Base-by-base conservation (phyloP, 1,284 basidiomycete species). In the Xerocomus subilludens region DNA sequence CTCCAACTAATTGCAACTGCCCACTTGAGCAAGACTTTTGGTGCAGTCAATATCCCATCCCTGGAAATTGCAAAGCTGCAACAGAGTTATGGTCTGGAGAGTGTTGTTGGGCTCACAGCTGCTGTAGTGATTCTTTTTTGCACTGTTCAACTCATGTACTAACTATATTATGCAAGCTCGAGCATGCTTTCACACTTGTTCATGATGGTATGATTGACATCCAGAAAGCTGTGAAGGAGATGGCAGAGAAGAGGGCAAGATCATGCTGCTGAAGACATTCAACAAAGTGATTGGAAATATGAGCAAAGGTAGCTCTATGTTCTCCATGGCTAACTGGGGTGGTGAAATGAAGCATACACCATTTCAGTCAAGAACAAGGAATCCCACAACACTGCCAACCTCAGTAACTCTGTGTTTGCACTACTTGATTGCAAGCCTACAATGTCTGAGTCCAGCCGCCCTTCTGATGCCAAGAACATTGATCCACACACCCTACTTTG, bases 241-340 rank as follows among this genome's bases (percentile, higher is more conserved):
- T 76, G 68, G 65, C 35, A 2, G 63, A 75, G 16, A 71, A 70
- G 49, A 69, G 71, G 27, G 58, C 68, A 78, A 78, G 60, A 62
- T 76, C 60, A 78, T 21, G 4, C 47, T 78, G 35, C 72, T 56
- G 3, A 78, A 74, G 56, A 73, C 63, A 1, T 63, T 78, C 58
- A 78, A 78, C 58, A 73, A 74, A 53, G 72, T 25, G 1, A 76
- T 74, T 3, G 68, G 68, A 13, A 74, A 69, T 5, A 69, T 74
- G 66, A 74, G 72, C 73, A 74, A 74, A 47, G 62, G 35, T 3
- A 32, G 25, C 1, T 63, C 59, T 1, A 74, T 74, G 67, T 75
- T 75, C 33, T 74, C 73, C 16, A 63, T 70, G 60, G 51, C 25
- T 36, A 71, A 71, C 36, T 69, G 72, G 72, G 72, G 62, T 21